phyloP scores from a whole-genome alignment of 1,284 basidiomycete genomes.

The Ganoderma lingzhi region DNA sequence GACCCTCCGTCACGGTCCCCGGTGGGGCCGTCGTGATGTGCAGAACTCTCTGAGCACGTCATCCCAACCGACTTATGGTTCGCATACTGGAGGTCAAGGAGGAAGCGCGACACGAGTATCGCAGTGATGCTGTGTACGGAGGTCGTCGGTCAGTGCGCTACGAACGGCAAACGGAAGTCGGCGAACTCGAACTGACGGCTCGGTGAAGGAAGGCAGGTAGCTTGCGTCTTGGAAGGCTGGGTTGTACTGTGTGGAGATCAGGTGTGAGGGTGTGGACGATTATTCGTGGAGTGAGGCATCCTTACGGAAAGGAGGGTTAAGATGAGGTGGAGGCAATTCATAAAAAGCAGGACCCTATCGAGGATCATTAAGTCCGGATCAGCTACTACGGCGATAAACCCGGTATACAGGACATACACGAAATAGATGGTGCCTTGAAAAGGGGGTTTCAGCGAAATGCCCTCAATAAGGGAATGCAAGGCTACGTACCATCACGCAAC shows the following conservation, averaged over 20 bases:
- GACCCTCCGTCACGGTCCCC: not conserved
- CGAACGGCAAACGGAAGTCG: not conserved
- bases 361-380: not conserved
- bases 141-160: not conserved
- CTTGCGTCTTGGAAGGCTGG: not conserved
- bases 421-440: not conserved
- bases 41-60: not conserved
- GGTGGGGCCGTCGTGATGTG: not conserved
- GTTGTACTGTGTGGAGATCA: not conserved
- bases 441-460: not conserved
- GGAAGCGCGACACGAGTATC: conserved; percentile 1
- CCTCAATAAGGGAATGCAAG: not conserved
- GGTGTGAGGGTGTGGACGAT: not conserved
- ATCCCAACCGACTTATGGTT: not conserved
- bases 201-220: conserved; percentile 3
- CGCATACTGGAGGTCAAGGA: not conserved
- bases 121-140: not conserved
- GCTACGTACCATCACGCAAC: not conserved
- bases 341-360: not conserved
- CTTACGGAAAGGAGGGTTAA: not conserved
- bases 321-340: not conserved
- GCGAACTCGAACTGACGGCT: not conserved
- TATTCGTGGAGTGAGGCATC: not conserved
- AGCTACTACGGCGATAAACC: too few species aligned
- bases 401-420: not conserved